phyloP scores from a whole-genome alignment of 352 stramenopile species.

The Detonula confervacea region DNA sequence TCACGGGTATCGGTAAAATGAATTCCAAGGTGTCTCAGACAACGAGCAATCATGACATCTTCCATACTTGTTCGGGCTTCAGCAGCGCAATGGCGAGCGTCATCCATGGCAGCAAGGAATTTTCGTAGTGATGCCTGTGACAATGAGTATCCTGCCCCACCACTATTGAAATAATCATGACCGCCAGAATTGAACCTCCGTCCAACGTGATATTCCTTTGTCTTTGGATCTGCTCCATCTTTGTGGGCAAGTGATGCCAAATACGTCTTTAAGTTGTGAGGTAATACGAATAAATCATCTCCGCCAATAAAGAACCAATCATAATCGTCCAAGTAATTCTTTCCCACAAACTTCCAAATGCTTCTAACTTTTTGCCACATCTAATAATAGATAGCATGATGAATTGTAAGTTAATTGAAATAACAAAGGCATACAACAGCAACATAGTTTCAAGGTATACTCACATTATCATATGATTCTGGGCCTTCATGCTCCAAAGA shows the following conservation, averaged over 20 bases:
- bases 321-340: conserved; percentile 81
- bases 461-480: conserved; percentile 52
- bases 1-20: conserved; percentile 78
- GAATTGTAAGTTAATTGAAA: too few species aligned
- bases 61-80: conserved; percentile 64
- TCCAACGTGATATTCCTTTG: conserved; percentile 79
- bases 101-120: conserved; percentile 59
- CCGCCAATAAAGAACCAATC: conserved; percentile 87
- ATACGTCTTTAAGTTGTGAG: conserved; percentile 84
- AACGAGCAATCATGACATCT: conserved; percentile 83
- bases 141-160: conserved; percentile 81
- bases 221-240: conserved; percentile 40
- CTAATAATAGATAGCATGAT: conserved; percentile 56
- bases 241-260: conserved; percentile 52
- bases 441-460: conserved; percentile 31
- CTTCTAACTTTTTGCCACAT: conserved; percentile 87
- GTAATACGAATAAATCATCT: conserved; percentile 86
- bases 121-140: conserved; percentile 63
- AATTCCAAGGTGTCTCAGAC: conserved; percentile 71
- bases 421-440: too few species aligned
- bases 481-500: conserved; percentile 74
- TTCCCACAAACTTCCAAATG: conserved; percentile 85
- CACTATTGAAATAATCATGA: conserved; percentile 76
- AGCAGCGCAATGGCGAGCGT: conserved; percentile 61
- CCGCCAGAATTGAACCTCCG: conserved; percentile 73